Evolutionary conservation across 2,329 filamentous ascomycete genomes (phyloP).

Genomic region (Aureobasidium lini): DNA sequence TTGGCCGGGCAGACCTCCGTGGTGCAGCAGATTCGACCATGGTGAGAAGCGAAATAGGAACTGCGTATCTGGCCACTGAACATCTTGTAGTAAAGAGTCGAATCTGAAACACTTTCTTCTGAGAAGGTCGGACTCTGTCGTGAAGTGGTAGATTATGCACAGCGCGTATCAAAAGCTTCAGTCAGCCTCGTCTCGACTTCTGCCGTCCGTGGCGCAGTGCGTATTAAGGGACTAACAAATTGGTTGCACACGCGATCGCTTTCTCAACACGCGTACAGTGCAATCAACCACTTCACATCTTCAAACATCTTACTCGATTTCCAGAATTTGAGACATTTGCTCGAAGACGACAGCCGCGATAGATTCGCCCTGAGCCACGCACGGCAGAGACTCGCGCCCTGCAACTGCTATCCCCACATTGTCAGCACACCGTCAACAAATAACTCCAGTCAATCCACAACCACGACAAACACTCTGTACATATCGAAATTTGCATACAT

Average conservation of each 20-base stretch:
- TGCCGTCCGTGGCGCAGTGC: background rate
- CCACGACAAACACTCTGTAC: background rate
- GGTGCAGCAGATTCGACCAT: background rate
- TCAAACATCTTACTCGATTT: background rate
- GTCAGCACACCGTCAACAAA: slow-evolving; percentile 8
- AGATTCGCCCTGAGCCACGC: background rate
- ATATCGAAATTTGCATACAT: background rate
- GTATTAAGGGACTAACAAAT: background rate
- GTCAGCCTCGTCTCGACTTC: background rate
- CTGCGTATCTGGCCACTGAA: background rate
- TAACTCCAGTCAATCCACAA: background rate
- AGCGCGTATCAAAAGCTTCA: background rate
- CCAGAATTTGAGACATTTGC: background rate
- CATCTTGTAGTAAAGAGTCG: background rate
- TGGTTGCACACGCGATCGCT: slow-evolving; percentile 2
- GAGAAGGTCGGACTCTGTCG: background rate
- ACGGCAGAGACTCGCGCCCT: background rate
- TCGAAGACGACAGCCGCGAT: background rate
- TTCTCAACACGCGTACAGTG: background rate
- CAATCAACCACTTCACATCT: background rate
- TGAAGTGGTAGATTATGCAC: background rate
- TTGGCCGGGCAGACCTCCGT: background rate
- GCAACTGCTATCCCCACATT: slow-evolving; percentile 1
- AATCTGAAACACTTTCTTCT: background rate
- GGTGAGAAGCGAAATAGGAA: background rate